Percentiles rank a stretch among this genome's conserved stretches.
Conservation (phyloP, 1,284 basidiomycete species). For the Pyrrhoderma lamaoense region DNA sequence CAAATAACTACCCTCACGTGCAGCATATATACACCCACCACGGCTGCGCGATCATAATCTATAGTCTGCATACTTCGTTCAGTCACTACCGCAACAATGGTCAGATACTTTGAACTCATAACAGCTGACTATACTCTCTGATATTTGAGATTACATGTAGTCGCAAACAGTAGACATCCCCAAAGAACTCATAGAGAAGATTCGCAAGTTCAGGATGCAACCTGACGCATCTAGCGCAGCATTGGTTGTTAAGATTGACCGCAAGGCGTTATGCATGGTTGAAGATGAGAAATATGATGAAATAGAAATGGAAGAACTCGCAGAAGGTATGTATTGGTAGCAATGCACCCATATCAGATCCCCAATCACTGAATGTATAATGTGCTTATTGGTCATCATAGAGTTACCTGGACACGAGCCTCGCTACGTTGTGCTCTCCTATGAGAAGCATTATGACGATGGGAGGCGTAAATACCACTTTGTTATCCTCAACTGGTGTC, state of each 20-base stretch:
- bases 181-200: constrained; percentile 60
- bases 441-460: constrained; percentile 76
- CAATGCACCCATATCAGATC: too few species aligned
- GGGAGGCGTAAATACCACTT: constrained; percentile 83
- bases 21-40: too few species aligned
- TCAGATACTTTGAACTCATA: neutral
- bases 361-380: neutral
- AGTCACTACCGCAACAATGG: neutral
- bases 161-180: constrained; percentile 42
- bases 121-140: neutral
- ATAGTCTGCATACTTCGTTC: too few species aligned
- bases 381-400: constrained; percentile 27
- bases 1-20: too few species aligned
- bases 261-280: constrained; percentile 60
- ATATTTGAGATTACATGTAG: neutral
- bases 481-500: constrained; percentile 83
- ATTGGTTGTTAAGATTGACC: constrained; percentile 71
- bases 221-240: constrained; percentile 63
- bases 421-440: constrained; percentile 79
- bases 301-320: constrained; percentile 75
- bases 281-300: constrained; percentile 75
- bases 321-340: constrained; percentile 51
- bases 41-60: too few species aligned
- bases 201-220: constrained; percentile 80
- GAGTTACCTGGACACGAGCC: constrained; percentile 89